Evolutionary conservation across 192 early-diverging fungal genomes (phyloP), one percentile per base, ranked within the genome.

Genomic region (Lobosporangium transversale): DNA sequence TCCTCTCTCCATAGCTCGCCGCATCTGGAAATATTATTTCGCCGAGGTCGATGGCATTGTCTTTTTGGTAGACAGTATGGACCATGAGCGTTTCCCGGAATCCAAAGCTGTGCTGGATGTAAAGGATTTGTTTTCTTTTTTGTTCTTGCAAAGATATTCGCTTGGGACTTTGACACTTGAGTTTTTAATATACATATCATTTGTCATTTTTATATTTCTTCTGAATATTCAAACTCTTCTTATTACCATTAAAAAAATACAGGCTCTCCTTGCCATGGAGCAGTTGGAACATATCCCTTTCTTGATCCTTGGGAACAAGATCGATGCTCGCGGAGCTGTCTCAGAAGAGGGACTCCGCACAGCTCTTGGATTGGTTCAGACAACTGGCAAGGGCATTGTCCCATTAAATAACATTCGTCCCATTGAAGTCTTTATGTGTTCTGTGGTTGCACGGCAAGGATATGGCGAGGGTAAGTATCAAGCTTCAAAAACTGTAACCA

Each of bases 351-450:
- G 89, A 68, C 89, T 99, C 59, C 86, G 96, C 74, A 83, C 88
- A 53, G 83, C 83, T 45, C 89, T 99, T 58, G 95, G 97, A 29
- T 86, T 99, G 67, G 93, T 91, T 90, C 95, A 99, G 83, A 97
- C 96, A 48, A 99, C 96, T 44, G 97, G 97, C 70, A 98, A 98
- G 85, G 97, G 97, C 81, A 98, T 96, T 84, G 90, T 95, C 37
- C 88, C 89, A 56, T 88, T 97, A 79, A 93, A 92, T 80, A 92
- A 95, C 73, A 93, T 96, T 71, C 90, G 97, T 57, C 94, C 97
- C 47, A 96, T 99, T 68, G 97, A 99, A 86, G 89, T 99, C 54
- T 99, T 96, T 79, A 99, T 99, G 97, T 97, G 95, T 88, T 98
- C 96, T 29, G 94, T 99, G 20, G 94, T 96, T 44, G 95, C 96